Evolutionary conservation across 371 early-diverging fungal genomes (phyloP), one percentile per base, ranked within the genome.

Genomic region (Lichtheimia corymbifera): DNA sequence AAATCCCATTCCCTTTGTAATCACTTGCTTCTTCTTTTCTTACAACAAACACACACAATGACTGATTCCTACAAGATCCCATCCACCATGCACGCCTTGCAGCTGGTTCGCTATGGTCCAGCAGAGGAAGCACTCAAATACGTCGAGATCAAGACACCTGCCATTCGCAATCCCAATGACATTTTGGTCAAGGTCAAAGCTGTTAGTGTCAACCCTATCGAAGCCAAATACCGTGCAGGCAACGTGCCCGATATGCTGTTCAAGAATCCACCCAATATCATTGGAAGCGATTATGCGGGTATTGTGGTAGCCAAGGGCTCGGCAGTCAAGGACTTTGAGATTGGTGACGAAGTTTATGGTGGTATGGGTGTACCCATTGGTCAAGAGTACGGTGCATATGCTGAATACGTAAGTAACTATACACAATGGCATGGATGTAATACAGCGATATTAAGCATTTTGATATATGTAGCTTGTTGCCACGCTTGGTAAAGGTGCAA

Each of bases 131-230:
- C 71, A 2, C 63, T 84, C 20, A 25, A 63, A 27, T 76, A 75
- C 62, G 55, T 44, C 7, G 64, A 71, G 56, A 30, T 61, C 42
- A 59, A 61, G 13, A 59, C 62, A 0, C 82, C 83, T 0, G 57
- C 49, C 3, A 61, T 80, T 22, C 62, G 59, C 13, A 41, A 40
- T 4, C 61, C 78, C 0, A 62, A 67, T 18, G 69, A 84, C 15
- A 61, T 88, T 11, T 64, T 89, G n/a, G 66, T 89, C 18, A 66
- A 78, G 49, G 73, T 90, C 42, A 69, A 74, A 17, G 85, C 85
- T 6, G 72, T 82, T 2, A 84, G 85, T 12, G 61, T 85, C n/a
- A 90, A 90, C 50, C 88, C 88, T 15, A 74, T 83, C 6, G 90
- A 90, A 50, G 79, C 73, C 59, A 88, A 88, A 51, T 4, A 52